Evolutionary conservation across 805 yeast species (phyloP), one percentile per base, ranked within the genome.

Genomic region (Citeromyces nyonsensis): DNA sequence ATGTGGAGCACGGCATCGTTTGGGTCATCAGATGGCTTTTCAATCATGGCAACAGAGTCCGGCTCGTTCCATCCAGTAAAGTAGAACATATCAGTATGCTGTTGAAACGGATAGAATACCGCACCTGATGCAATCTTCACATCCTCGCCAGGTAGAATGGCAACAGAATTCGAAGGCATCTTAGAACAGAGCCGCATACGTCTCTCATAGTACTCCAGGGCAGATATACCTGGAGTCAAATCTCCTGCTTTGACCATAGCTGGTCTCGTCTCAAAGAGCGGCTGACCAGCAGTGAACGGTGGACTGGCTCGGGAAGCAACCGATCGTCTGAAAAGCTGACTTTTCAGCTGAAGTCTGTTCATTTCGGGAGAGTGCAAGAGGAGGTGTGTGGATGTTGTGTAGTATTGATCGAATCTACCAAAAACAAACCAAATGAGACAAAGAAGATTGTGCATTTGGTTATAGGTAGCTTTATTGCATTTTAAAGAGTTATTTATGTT

Each of bases 41-140:
- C 93, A 29, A 83, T 52, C 7, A 77, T 50, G 39, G 71, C 68
- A 38, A 76, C 67, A 0, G 93, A 71, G 40, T 81, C 77, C 3
- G 96, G 95, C 47, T 86, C 96, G 38, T 81, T 66, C 83, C 93
- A 85, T 3, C 97, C 97, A 2, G 94, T 78, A 37, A 88, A 53
- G 50, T 88, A 88, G 53, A 58, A 86, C 13, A 91, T 60, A 48
- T 91, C 85, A 34, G 81, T 88, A 48, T 86, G 79, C 55, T 91
- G 99, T 47, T 88, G 93, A 48, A 91, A 91, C 26, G 80, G 79
- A 48, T 86, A 75, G 45, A 91, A 91, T 1, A 88, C 97, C 7
- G 88, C 71, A 1, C 95, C 95, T 1, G 95, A 75, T 7, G 94
- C 82, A 52, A 61, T 84, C 48, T 82, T 81, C 7, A 78, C 60